These are phyloP conservation scores for Pseudocercospora fuligena DNA, from an alignment of 2,329 filamentous ascomycete species.

Conservation along the genomic window DNA sequence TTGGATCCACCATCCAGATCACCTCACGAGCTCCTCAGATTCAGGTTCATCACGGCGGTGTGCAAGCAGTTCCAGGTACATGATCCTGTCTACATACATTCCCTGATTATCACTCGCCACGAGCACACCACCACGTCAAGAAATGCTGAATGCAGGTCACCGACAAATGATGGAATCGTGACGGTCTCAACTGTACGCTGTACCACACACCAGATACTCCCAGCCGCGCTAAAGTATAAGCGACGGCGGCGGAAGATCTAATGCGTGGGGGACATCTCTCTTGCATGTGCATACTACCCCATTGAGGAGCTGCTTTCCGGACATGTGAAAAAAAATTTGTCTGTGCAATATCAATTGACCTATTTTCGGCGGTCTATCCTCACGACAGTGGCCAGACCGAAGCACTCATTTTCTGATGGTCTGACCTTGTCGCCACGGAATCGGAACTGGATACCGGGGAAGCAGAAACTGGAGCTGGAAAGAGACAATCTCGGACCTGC, in stretches of 20 bases:
- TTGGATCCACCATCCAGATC: background rate
- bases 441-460: background rate
- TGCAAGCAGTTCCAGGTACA: background rate
- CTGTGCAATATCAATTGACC: constrained; percentile 16
- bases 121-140: background rate
- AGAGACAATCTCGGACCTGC: background rate
- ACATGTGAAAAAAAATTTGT: constrained; percentile 2
- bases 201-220: constrained; percentile 1
- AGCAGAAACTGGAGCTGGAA: background rate
- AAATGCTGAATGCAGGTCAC: background rate
- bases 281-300: constrained; percentile 8
- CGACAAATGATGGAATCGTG: constrained; percentile 4
- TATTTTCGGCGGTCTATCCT: background rate
- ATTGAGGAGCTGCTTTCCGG: constrained; percentile 15
- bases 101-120: background rate
- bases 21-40: background rate
- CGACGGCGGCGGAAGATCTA: constrained; percentile 1
- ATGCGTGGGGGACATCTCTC: constrained; percentile 20
- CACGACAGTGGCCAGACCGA: background rate
- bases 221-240: background rate
- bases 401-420: background rate
- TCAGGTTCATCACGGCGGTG: constrained; percentile 5
- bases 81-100: background rate
- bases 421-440: background rate
- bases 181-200: constrained; percentile 1